Percentiles rank a stretch among this genome's conserved stretches.
phyloP scores from a whole-genome alignment of 2,329 filamentous ascomycete species.

The Colletotrichum echinochloae region DNA sequence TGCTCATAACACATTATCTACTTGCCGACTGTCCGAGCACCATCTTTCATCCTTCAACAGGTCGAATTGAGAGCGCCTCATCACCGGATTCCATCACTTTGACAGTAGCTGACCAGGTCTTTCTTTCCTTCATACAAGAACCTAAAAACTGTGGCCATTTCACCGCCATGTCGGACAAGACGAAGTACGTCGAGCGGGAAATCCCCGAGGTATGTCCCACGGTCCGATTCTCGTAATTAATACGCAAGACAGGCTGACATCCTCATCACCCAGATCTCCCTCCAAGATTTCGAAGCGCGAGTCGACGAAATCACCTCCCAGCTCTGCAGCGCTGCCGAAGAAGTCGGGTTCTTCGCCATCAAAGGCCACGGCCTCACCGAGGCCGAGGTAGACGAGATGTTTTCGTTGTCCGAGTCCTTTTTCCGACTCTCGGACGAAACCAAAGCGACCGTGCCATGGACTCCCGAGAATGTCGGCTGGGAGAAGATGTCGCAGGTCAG shows the following conservation, averaged over 20 bases:
- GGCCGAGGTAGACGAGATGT: conserved; percentile 63
- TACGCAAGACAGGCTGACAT: conserved; percentile 55
- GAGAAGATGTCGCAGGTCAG: conserved; percentile 69
- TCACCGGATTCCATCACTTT: not conserved
- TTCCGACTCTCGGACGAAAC: conserved; percentile 63
- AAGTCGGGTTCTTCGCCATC: conserved; percentile 71
- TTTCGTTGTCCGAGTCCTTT: conserved; percentile 63
- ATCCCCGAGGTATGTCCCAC: conserved; percentile 12
- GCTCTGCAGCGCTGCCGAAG: conserved; percentile 66
- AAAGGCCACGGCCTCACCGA: conserved; percentile 65
- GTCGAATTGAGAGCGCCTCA: not conserved
- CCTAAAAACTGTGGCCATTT: not conserved
- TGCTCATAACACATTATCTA: not conserved
- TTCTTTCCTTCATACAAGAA: conserved; percentile 52
- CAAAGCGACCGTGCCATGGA: conserved; percentile 68
- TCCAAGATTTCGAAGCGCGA: conserved; percentile 63
- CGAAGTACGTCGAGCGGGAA: conserved; percentile 25
- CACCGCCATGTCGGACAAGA: conserved; percentile 14
- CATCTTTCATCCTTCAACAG: not conserved
- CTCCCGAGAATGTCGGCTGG: conserved; percentile 68
- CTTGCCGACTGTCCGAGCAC: not conserved
- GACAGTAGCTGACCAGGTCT: not conserved
- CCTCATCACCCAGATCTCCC: conserved; percentile 57
- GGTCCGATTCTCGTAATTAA: not conserved
- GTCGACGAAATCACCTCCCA: conserved; percentile 65